phyloP scores from a whole-genome alignment of 2,329 filamentous ascomycete species.

The Sporothrix schenckii region DNA sequence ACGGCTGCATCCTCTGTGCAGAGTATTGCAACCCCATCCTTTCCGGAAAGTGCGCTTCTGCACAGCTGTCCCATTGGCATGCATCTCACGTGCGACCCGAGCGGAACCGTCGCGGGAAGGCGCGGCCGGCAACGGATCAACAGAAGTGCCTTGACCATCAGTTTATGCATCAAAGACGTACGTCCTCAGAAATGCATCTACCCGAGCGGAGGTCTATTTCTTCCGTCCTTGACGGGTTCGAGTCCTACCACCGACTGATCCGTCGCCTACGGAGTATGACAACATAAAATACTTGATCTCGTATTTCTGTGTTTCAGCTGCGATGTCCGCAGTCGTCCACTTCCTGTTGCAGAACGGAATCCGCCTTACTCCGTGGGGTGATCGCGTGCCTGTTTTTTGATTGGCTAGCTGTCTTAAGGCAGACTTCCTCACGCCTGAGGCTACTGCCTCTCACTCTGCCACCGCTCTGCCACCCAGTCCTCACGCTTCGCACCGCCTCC shows the following conservation, averaged over 20 bases:
- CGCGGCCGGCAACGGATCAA: conserved; percentile 22
- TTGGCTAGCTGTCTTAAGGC: conserved; percentile 22
- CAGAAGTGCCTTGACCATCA: background rate
- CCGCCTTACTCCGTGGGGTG: conserved; percentile 13
- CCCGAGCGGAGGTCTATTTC: background rate
- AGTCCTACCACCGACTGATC: conserved; percentile 20
- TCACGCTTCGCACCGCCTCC: background rate
- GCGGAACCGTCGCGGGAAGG: conserved; percentile 16
- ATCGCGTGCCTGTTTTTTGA: conserved; percentile 21
- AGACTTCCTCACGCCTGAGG: conserved; percentile 1
- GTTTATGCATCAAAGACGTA: background rate
- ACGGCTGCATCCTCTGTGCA: background rate
- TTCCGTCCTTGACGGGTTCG: background rate
- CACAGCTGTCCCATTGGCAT: conserved; percentile 6
- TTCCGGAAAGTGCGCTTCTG: conserved; percentile 19
- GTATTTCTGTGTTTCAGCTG: conserved; percentile 16
- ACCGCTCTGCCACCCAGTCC: background rate
- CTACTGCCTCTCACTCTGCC: background rate
- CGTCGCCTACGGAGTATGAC: background rate
- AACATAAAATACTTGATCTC: background rate
- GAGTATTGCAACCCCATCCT: background rate
- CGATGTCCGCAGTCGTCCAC: background rate
- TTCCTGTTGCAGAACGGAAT: background rate
- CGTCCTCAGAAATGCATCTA: conserved; percentile 2
- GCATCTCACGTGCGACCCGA: conserved; percentile 15